Conservation (phyloP, 805 yeast species). For the Brettanomyces naardenensis region DNA sequence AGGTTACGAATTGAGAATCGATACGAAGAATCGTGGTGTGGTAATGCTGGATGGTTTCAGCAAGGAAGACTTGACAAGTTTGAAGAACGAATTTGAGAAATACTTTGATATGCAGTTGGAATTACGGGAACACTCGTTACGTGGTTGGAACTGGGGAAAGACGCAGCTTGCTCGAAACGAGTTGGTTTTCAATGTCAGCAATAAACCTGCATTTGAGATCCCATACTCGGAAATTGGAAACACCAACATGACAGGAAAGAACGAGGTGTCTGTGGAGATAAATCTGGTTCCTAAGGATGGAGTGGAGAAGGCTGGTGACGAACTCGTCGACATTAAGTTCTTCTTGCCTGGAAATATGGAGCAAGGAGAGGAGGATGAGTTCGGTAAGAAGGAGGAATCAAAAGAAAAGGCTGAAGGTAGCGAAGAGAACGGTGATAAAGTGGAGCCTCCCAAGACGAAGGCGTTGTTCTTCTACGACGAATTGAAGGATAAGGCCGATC, state of each 20-base stretch:
- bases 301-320: constrained; percentile 78
- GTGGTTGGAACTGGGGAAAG: constrained; percentile 99
- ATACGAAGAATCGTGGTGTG: constrained; percentile 82
- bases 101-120: constrained; percentile 69
- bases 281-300: constrained; percentile 38
- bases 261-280: constrained; percentile 89
- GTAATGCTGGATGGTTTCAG: constrained; percentile 90
- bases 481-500: constrained; percentile 85
- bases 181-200: constrained; percentile 74
- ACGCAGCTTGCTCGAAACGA: constrained; percentile 90
- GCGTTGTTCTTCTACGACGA: constrained; percentile 87
- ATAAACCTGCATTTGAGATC: constrained; percentile 85
- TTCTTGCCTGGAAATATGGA: constrained; percentile 74
- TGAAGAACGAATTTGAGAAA: constrained; percentile 78
- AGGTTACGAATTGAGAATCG: constrained; percentile 83
- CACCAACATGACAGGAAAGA: constrained; percentile 83
- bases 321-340: constrained; percentile 88
- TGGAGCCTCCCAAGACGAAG: constrained; percentile 47
- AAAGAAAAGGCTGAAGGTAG: constrained; percentile 9
- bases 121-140: constrained; percentile 78
- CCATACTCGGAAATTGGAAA: constrained; percentile 78
- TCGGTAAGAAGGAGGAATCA: constrained; percentile 8
- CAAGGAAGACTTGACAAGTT: constrained; percentile 65
- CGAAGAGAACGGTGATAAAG: constrained; percentile 27
- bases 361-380: constrained; percentile 21